These are phyloP conservation scores for Neoboletus subvelutipes DNA, from an alignment of 768 basidiomycete species.

Conservation along the genomic window DNA sequence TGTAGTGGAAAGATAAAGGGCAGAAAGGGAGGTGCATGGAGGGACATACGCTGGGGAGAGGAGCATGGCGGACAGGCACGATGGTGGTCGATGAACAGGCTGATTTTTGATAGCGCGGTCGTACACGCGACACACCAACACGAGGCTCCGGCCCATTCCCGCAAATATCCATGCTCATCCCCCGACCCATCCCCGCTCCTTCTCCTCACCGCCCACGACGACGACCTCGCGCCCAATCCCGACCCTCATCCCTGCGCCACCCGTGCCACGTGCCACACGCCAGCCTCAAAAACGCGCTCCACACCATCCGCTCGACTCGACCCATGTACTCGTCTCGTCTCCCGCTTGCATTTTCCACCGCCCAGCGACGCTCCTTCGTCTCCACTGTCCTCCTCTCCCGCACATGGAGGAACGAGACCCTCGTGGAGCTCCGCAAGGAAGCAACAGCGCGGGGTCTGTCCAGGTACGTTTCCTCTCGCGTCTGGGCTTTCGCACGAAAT, in stretches of 20 bases:
- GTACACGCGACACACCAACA: conserved; percentile 44
- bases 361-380: conserved; percentile 38
- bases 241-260: background rate
- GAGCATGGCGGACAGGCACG: conserved; percentile 53
- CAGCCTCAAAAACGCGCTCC: no score
- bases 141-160: conserved; percentile 41
- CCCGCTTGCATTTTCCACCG: conserved; percentile 1
- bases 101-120: conserved; percentile 25
- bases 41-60: conserved; percentile 73
- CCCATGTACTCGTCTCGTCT: conserved; percentile 19
- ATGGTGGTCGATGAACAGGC: conserved; percentile 24
- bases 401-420: conserved; percentile 53
- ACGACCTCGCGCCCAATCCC: no score
- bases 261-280: conserved; percentile 5
- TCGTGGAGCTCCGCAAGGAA: conserved; percentile 51
- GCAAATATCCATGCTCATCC: background rate
- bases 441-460: conserved; percentile 56
- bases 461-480: conserved; percentile 38
- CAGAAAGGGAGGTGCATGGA: conserved; percentile 19
- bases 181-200: background rate
- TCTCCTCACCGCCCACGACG: conserved; percentile 3
- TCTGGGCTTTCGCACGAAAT: background rate
- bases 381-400: conserved; percentile 57
- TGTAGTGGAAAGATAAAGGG: conserved; percentile 42
- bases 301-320: background rate